Evolutionary conservation across 257 asterid species (phyloP), one percentile per base, ranked within the genome.

Genomic region (Fraxinus anomala): DNA sequence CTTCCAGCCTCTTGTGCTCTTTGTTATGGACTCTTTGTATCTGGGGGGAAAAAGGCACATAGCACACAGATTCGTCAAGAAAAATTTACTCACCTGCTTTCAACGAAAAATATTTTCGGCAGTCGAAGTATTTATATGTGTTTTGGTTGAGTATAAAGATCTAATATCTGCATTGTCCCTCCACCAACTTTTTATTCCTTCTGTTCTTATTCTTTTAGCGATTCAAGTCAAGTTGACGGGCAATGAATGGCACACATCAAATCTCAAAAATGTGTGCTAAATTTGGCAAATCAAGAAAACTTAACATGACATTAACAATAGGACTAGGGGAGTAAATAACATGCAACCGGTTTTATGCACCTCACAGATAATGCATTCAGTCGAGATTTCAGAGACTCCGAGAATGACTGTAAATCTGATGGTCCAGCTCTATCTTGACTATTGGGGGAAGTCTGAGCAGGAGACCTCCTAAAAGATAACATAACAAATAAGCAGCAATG

Each of bases 1-100:
- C 85, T 89, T 95, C 99, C 97, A 95, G 69, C 99, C 92, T 84
- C 92, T 89, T 30, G 98, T 93, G 90, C 93, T 93, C 90, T 91
- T 95, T 9, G 90, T 88, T 83, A 95, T 87, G 2, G 97, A 88
- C 23, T 92, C 97, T 88, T 90, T 93, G 90, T 90, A 93, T 77
- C 98, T 93, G n/a, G 68, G 42, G 68, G 73, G 36, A 76, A 72
- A 70, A 0, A 24, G 11, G 37, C 56, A 4, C 4, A 54, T 36
- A 28, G 21, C 28, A 65, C 34, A 26, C 3, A 66, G 34, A n/a
- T 9, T 54, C 4, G 8, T 79, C 26, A 63, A 51, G 76, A 68
- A 68, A 10, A 13, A 26, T 16, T 47, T 54, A 76, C 56, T 28
- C 59, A 13, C 4, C 39, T 21, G 47, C 65, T 79, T 14, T 33